A percentile compares a stretch with the other conserved stretches of the same genome.
Conservation (phyloP, 2,329 filamentous ascomycete species). For the Endocalyx cinctus region DNA sequence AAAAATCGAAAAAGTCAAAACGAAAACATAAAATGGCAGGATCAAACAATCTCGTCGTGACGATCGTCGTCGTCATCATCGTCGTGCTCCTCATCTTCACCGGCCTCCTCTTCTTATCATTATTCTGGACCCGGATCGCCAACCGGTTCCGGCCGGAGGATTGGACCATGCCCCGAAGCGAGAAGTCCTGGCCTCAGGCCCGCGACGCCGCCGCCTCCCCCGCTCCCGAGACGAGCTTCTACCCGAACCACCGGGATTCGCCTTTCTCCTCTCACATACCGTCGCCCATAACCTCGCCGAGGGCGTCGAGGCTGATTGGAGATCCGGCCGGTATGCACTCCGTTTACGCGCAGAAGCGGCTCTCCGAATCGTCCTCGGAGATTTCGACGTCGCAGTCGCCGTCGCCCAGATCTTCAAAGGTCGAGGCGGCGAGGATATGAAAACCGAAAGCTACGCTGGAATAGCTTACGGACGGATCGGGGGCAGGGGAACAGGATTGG, state of each 20-base stretch:
- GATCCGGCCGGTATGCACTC: background rate
- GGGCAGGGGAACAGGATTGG: too few species aligned
- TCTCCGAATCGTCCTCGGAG: too few species aligned
- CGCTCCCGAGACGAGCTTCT: background rate
- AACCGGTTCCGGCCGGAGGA: slow-evolving; percentile 7
- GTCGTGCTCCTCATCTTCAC: slow-evolving; percentile 4
- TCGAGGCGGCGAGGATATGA: too few species aligned
- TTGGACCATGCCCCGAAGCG: slow-evolving; percentile 8
- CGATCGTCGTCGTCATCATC: slow-evolving; percentile 11
- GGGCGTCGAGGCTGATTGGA: background rate
- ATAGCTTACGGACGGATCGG: too few species aligned
- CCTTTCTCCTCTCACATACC: background rate
- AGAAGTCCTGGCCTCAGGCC: slow-evolving; percentile 14
- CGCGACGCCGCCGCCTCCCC: slow-evolving; percentile 9
- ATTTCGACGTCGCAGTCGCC: too few species aligned
- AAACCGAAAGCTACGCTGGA: too few species aligned
- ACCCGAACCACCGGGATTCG: too few species aligned
- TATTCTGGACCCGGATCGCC: slow-evolving; percentile 12
- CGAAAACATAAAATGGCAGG: slow-evolving; percentile 4
- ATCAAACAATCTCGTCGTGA: slow-evolving; percentile 12
- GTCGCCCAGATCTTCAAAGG: too few species aligned
- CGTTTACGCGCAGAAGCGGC: too few species aligned
- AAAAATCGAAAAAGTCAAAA: slow-evolving; percentile 2
- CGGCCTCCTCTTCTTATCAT: slow-evolving; percentile 11
- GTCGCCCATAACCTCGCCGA: background rate